Evolutionary conservation across 345 rosid species (phyloP).

Genomic region (Populus euphratica): DNA sequence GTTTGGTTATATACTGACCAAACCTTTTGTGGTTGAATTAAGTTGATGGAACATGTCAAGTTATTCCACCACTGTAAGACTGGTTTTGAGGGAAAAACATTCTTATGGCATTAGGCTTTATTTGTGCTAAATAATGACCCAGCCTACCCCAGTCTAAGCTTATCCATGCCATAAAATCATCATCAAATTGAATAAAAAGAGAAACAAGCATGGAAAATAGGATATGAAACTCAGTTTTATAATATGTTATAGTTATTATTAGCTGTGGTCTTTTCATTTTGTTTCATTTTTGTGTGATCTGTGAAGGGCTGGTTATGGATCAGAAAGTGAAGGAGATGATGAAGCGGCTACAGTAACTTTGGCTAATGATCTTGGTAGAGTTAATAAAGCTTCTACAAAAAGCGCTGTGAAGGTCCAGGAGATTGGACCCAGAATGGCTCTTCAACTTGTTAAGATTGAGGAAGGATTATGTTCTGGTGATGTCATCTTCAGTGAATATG

Average conservation of each 20-base stretch:
- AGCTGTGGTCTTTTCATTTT: not conserved
- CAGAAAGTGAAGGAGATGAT: slow-evolving; percentile 95
- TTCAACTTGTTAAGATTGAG: slow-evolving; percentile 64
- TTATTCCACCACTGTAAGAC: not conserved
- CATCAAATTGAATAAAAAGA: not conserved
- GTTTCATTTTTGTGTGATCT: slow-evolving; percentile 4
- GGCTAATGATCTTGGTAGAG: slow-evolving; percentile 70
- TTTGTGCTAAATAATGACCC: not conserved
- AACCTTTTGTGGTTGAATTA: not conserved
- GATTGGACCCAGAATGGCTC: slow-evolving; percentile 94
- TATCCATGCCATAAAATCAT: not conserved
- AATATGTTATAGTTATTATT: not conserved
- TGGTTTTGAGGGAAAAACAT: not conserved
- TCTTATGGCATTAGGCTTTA: not conserved
- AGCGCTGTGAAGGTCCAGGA: slow-evolving; percentile 91
- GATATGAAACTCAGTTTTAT: not conserved
- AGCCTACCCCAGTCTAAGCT: not conserved
- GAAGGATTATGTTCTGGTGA: slow-evolving; percentile 86
- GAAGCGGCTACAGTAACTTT: slow-evolving; percentile 90
- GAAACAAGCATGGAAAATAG: not conserved
- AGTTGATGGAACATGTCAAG: not conserved
- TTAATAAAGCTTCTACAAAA: slow-evolving; percentile 61
- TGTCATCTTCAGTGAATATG: slow-evolving; percentile 54
- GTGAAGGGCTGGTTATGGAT: slow-evolving; percentile 82
- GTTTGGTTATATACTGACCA: not conserved